Evolutionary conservation across 148 eudicot species (phyloP).

Genomic region (Diospyros kaki): DNA sequence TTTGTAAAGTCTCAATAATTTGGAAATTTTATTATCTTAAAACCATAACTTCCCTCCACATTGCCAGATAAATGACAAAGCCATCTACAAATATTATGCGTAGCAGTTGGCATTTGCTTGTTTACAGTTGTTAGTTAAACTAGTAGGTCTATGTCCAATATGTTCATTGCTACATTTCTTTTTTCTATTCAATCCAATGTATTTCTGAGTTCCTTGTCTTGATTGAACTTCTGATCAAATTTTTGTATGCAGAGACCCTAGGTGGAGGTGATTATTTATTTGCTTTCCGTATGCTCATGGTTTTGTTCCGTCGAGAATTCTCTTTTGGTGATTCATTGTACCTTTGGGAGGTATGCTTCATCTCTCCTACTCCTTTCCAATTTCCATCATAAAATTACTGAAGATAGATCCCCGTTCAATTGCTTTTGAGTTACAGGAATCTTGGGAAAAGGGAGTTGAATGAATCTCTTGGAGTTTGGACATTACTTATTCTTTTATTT

Average conservation of each 20-base stretch:
- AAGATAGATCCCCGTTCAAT: background rate
- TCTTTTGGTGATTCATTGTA: slow-evolving; percentile 85
- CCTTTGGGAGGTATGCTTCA: slow-evolving; percentile 83
- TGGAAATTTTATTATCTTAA: background rate
- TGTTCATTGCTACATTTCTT: too few species aligned
- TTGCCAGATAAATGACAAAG: background rate
- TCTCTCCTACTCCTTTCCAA: background rate
- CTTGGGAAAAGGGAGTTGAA: background rate
- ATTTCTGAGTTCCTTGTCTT: too few species aligned
- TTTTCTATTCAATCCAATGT: too few species aligned
- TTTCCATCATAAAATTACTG: background rate
- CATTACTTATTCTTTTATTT: background rate
- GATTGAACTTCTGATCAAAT: too few species aligned
- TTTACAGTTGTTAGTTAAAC: too few species aligned
- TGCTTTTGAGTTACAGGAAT: background rate
- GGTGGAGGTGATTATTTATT: slow-evolving; percentile 92
- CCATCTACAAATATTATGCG: background rate
- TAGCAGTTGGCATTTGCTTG: background rate
- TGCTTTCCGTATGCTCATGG: slow-evolving; percentile 97
- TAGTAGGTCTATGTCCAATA: too few species aligned
- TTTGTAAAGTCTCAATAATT: background rate
- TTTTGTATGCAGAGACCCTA: slow-evolving; percentile 47
- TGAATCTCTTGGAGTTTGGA: background rate
- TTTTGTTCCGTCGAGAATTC: slow-evolving; percentile 92
- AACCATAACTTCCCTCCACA: background rate